Percentiles rank a stretch among this genome's conserved stretches.
These are phyloP conservation scores for Penicillium nucicola DNA, from an alignment of 495 filamentous ascomycete genomes.

Conservation along the genomic window DNA sequence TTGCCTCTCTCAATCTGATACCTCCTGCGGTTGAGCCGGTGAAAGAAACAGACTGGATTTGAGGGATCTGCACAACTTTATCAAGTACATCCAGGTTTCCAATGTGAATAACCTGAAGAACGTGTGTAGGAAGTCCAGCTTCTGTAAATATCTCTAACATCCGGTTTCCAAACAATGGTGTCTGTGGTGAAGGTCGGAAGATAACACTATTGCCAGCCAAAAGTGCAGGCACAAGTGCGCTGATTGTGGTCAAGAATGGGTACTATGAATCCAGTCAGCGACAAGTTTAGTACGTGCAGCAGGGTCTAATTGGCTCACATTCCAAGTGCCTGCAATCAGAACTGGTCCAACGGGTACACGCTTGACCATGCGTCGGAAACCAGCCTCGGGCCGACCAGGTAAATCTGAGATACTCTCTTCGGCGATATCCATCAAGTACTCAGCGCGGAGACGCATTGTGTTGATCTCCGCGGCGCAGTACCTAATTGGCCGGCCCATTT, in stretches of 20 bases:
- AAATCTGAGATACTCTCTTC: constrained; percentile 60
- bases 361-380: constrained; percentile 84
- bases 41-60: constrained; percentile 78
- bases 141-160: constrained; percentile 72
- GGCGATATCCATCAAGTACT: constrained; percentile 81
- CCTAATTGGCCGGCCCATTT: constrained; percentile 92
- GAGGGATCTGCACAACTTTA: constrained; percentile 67
- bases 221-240: constrained; percentile 83
- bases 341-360: constrained; percentile 83
- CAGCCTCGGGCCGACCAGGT: constrained; percentile 75
- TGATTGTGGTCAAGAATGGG: constrained; percentile 89
- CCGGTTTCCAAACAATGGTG: constrained; percentile 82
- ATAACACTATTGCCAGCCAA: constrained; percentile 87
- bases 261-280: constrained; percentile 54
- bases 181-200: constrained; percentile 90
- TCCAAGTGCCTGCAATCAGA: constrained; percentile 90
- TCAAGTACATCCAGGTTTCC: constrained; percentile 73
- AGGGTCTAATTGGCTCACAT: constrained; percentile 57
- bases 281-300: constrained; percentile 3
- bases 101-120: constrained; percentile 85
- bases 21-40: constrained; percentile 89
- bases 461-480: constrained; percentile 80
- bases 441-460: constrained; percentile 76
- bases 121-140: constrained; percentile 75
- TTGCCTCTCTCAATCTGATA: constrained; percentile 75